A percentile compares a stretch with the other conserved stretches of the same genome.
phyloP scores from a whole-genome alignment of 306 rosid genomes.

The Fagus sylvatica region DNA sequence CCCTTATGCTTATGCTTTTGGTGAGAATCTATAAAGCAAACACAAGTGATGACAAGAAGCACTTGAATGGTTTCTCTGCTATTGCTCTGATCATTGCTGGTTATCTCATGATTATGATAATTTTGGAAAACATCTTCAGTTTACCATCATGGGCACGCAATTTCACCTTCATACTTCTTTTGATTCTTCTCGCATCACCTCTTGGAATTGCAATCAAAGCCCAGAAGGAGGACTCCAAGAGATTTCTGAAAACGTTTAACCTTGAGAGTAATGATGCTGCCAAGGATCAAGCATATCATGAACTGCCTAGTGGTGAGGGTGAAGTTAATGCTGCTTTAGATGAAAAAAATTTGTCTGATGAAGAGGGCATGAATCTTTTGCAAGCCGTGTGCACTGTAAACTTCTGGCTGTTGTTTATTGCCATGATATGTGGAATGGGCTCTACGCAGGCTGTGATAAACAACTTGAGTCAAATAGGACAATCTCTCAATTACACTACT shows the following conservation, averaged over 20 bases:
- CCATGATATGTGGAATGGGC: slow-evolving; percentile 84
- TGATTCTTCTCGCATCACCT: slow-evolving; percentile 60
- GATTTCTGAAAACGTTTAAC: slow-evolving; percentile 7
- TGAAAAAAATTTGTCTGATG: slow-evolving; percentile 20
- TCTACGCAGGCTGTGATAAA: slow-evolving; percentile 79
- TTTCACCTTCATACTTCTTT: slow-evolving; percentile 41
- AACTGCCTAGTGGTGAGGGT: slow-evolving; percentile 42
- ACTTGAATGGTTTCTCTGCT: slow-evolving; percentile 60
- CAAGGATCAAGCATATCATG: slow-evolving; percentile 39
- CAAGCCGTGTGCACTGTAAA: slow-evolving; percentile 61
- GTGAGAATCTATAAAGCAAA: slow-evolving; percentile 57
- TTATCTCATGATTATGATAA: slow-evolving; percentile 63
- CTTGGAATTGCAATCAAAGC: slow-evolving; percentile 64
- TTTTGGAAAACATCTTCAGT: slow-evolving; percentile 45
- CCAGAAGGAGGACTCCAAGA: slow-evolving; percentile 38
- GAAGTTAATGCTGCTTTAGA: slow-evolving; percentile 25
- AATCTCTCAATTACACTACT: slow-evolving; percentile 71
- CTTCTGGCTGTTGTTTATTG: slow-evolving; percentile 77
- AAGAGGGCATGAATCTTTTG: slow-evolving; percentile 48
- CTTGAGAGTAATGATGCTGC: slow-evolving; percentile 14
- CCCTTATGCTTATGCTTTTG: slow-evolving; percentile 51
- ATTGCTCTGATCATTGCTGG: slow-evolving; percentile 55
- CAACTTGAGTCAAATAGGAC: slow-evolving; percentile 84
- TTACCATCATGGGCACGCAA: slow-evolving; percentile 52
- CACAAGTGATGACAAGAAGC: slow-evolving; percentile 48